Evolutionary conservation across 2,329 filamentous ascomycete species (phyloP).

Genomic region (Hysterium pulicare): DNA sequence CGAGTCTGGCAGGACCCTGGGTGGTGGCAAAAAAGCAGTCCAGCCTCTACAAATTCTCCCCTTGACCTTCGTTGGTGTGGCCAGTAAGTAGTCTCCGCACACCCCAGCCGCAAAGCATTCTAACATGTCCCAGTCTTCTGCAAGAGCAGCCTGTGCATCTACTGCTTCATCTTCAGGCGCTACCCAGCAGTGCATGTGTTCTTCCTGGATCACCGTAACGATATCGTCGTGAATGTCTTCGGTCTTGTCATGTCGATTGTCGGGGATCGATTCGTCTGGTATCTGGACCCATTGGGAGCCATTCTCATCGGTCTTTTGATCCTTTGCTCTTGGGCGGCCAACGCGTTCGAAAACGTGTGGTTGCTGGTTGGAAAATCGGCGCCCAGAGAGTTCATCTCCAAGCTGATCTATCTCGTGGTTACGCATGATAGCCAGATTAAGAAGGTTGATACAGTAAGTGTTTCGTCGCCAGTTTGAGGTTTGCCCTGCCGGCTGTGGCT

Average conservation of each 20-base stretch:
- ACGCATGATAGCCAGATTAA: conserved; percentile 54
- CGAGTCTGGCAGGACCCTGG: conserved; percentile 55
- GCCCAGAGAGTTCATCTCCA: conserved; percentile 55
- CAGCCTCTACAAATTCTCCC: conserved; percentile 53
- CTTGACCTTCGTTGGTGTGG: conserved; percentile 53
- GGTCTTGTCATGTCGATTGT: conserved; percentile 56
- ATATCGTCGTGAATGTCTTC: conserved; percentile 55
- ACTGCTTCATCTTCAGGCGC: conserved; percentile 52
- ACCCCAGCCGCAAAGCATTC: neutral
- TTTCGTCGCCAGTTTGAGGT: conserved; percentile 4
- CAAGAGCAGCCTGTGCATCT: conserved; percentile 53
- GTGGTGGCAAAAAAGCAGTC: conserved; percentile 40
- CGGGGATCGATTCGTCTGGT: conserved; percentile 54
- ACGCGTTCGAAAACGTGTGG: conserved; percentile 61
- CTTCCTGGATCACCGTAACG: conserved; percentile 57
- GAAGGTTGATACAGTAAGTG: conserved; percentile 54
- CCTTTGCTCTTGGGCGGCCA: conserved; percentile 59
- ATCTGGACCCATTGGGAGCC: conserved; percentile 59
- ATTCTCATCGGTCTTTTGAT: conserved; percentile 60
- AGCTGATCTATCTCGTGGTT: conserved; percentile 55
- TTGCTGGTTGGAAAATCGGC: conserved; percentile 60
- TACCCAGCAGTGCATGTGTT: conserved; percentile 57
- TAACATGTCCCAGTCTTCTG: conserved; percentile 45
- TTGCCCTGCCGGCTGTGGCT: conserved; percentile 2
- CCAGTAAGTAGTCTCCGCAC: conserved; percentile 42